Percentiles rank a stretch among this genome's conserved stretches.
Evolutionary conservation across 331 rosid genomes (phyloP).

Genomic region (Quercus tomentella): DNA sequence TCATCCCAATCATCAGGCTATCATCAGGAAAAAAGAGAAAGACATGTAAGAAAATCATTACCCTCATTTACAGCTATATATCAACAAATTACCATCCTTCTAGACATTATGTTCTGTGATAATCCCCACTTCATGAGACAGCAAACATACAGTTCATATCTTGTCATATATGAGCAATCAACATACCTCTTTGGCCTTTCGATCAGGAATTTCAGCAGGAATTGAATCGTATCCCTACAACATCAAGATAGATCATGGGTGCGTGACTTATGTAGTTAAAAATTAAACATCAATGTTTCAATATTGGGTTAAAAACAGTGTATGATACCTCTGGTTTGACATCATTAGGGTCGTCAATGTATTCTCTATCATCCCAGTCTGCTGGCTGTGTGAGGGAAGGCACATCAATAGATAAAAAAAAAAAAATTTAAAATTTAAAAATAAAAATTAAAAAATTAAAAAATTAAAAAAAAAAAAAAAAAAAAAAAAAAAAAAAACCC

Average conservation of each 20-base stretch:
- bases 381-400: constrained; percentile 59
- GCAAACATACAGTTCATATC: neutral
- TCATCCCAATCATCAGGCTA: constrained; percentile 83
- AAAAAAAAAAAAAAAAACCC: neutral
- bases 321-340: constrained; percentile 67
- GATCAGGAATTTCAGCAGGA: constrained; percentile 78
- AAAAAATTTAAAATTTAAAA: too few relatives aligned
- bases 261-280: neutral
- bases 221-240: constrained; percentile 68
- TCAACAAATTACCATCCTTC: neutral
- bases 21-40: constrained; percentile 13
- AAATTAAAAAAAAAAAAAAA: too few relatives aligned
- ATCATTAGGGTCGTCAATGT: constrained; percentile 61
- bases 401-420: neutral
- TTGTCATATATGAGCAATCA: constrained; percentile 2
- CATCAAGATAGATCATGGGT: constrained; percentile 5
- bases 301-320: neutral
- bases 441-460: too few relatives aligned
- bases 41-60: constrained; percentile 5
- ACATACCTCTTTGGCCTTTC: constrained; percentile 72
- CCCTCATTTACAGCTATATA: neutral
- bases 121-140: neutral
- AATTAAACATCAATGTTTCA: neutral
- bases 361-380: constrained; percentile 86
- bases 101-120: neutral